Evolutionary conservation across 352 stramenopile species (phyloP), one percentile per base, ranked within the genome.

Genomic region (Globisporangium okanoganense): DNA sequence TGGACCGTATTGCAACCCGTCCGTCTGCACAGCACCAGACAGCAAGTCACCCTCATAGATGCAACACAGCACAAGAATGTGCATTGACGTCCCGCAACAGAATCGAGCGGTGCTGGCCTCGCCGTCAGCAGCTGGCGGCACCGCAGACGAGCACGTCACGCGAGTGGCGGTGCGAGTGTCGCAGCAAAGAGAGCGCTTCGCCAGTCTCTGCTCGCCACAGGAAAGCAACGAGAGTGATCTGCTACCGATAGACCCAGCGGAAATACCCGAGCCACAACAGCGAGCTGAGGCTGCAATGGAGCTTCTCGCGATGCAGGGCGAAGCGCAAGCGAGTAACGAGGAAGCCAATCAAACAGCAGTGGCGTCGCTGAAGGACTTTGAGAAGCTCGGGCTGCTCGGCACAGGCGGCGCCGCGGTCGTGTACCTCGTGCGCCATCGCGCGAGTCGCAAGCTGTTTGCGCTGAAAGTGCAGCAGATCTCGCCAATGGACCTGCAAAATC

Each of bases 371-470:
- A 27, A 43, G n/a, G 52, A 62, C 2, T 78, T 72, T 51, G 70
- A 78, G 58, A 61, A 61, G 10, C 51, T 78, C 18, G 66, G 63
- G 27, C 58, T 73, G 29, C 52, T 77, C 3, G 70, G 66, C n/a
- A 53, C 57, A 0, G 70, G 70, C 3, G 67, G 70, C 27, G 56
- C 68, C 4, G 70, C 67, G 1, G 62, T 67, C 18, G 70, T 78
- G 20, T 73, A 69, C 22, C 67, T 78, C n/a, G 70, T 68, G 43
- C 64, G 70, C 9, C 64, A 75, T 44, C 54, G 43, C 2, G 24
- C 18, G 27, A 66, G 56, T 10, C 38, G 24, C 3, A 16, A 57
- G 59, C 47, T 73, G 25, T 72, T 58, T 48, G 70, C 70, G 2
- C 69, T 78, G 53, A 78, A 78, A 56, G 51, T 75, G 25, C 64